phyloP scores from a whole-genome alignment of 2,329 filamentous ascomycete genomes.

The Penicillium sp. region DNA sequence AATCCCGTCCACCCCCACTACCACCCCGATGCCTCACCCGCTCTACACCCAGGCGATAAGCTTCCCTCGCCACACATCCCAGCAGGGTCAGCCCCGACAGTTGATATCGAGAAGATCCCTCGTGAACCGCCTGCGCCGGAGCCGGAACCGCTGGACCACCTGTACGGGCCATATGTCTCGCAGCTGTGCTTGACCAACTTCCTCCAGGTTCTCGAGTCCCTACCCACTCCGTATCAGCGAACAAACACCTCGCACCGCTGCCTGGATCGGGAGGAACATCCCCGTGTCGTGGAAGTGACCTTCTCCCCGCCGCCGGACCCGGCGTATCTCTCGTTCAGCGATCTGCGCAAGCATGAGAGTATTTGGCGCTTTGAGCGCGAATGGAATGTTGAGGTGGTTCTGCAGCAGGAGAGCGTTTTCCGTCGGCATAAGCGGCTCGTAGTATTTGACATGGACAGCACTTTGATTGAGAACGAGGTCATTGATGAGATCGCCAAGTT shows the following conservation, averaged over 20 bases:
- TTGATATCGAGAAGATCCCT: conserved; percentile 57
- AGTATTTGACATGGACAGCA: conserved; percentile 99
- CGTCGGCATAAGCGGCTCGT: conserved; percentile 81
- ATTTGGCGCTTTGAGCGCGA: conserved; percentile 84
- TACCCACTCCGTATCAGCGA: conserved; percentile 54
- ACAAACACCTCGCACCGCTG: conserved; percentile 53
- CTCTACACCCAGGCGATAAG: conserved; percentile 40
- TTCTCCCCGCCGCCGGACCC: conserved; percentile 56
- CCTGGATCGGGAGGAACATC: conserved; percentile 52
- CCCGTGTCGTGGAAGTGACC: conserved; percentile 57
- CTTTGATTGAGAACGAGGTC: conserved; percentile 94
- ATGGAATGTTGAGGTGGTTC: conserved; percentile 83
- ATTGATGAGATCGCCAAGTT: conserved; percentile 92
- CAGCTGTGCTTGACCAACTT: conserved; percentile 61
- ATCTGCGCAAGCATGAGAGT: conserved; percentile 77
- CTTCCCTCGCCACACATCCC: conserved; percentile 48
- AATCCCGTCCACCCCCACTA: conserved; percentile 50
- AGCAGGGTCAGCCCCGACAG: conserved; percentile 54
- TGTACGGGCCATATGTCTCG: conserved; percentile 59
- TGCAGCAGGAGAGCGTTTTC: conserved; percentile 74
- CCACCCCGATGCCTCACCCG: conserved; percentile 53
- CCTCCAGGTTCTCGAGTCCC: conserved; percentile 54
- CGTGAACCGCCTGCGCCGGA: conserved; percentile 59
- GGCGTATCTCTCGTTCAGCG: conserved; percentile 59
- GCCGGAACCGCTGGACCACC: conserved; percentile 58